Percentiles rank a stretch among this genome's conserved stretches.
Evolutionary conservation across 164 flowering plant species (phyloP).

Genomic region (Liquidambar formosana): DNA sequence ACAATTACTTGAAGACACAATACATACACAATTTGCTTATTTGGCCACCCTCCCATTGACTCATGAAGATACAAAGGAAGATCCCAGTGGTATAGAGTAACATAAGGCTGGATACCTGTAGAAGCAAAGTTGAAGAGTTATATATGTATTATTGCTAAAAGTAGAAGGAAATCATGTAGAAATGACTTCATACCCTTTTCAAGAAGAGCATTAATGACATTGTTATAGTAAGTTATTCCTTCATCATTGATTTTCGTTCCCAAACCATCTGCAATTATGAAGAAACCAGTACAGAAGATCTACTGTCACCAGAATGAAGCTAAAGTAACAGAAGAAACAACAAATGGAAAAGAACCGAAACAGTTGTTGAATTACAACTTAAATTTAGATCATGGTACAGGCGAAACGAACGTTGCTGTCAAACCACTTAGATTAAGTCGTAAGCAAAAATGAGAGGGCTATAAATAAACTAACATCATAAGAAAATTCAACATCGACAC

Average conservation of each 20-base stretch:
- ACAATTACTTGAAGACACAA: background rate
- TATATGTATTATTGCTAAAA: background rate
- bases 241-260: conserved; percentile 72
- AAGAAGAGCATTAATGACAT: conserved; percentile 71
- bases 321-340: too few relatives aligned
- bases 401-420: too few relatives aligned
- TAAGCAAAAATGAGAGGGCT: too few relatives aligned
- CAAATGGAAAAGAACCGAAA: too few relatives aligned
- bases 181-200: conserved; percentile 52
- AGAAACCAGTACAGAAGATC: background rate
- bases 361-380: background rate
- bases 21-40: conserved; percentile 74
- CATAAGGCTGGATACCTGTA: conserved; percentile 76
- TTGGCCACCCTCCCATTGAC: conserved; percentile 81
- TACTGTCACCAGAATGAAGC: background rate
- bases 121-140: conserved; percentile 5
- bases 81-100: conserved; percentile 93
- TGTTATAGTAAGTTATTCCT: conserved; percentile 78
- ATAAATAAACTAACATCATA: too few relatives aligned
- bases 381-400: too few relatives aligned
- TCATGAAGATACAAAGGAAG: conserved; percentile 82
- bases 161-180: background rate
- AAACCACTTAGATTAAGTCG: too few relatives aligned
- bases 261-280: conserved; percentile 67
- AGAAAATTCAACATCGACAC: too few relatives aligned